phyloP scores from a whole-genome alignment of 345 rosid genomes.

The Murraya paniculata region DNA sequence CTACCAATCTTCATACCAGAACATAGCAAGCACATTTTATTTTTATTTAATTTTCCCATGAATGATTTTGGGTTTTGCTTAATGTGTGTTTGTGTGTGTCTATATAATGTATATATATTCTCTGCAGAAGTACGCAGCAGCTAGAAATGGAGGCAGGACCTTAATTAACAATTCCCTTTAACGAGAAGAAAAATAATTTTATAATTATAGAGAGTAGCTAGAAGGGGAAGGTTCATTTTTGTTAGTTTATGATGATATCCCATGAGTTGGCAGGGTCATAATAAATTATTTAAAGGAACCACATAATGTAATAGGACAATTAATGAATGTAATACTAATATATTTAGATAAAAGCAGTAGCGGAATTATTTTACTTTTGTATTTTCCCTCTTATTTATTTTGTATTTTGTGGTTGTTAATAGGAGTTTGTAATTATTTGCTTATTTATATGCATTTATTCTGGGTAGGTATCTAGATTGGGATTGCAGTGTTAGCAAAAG shows the following conservation, averaged over 20 bases:
- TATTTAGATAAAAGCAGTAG: not conserved
- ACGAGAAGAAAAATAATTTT: not conserved
- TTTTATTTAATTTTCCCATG: not conserved
- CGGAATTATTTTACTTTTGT: not conserved
- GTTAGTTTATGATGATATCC: not conserved
- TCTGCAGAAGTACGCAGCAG: not conserved
- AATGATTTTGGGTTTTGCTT: not conserved
- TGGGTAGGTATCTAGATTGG: not conserved
- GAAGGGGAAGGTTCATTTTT: slow-evolving; percentile 15
- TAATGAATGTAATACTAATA: too few relatives aligned
- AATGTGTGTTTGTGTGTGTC: not conserved
- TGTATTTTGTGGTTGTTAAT: slow-evolving; percentile 9
- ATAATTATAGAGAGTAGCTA: not conserved
- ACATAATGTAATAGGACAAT: not conserved
- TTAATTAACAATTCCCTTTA: not conserved
- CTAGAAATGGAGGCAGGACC: not conserved
- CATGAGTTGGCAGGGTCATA: slow-evolving; percentile 19
- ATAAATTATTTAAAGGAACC: slow-evolving; percentile 17
- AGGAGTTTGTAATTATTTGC: not conserved
- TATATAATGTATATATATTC: too few relatives aligned
- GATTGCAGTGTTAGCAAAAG: not conserved
- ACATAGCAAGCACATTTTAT: not conserved
- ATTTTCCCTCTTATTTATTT: not conserved
- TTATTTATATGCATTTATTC: not conserved
- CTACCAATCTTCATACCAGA: not conserved